phyloP scores from a whole-genome alignment of 2,329 filamentous ascomycete genomes.

The Chrysosporium queenslandicum region DNA sequence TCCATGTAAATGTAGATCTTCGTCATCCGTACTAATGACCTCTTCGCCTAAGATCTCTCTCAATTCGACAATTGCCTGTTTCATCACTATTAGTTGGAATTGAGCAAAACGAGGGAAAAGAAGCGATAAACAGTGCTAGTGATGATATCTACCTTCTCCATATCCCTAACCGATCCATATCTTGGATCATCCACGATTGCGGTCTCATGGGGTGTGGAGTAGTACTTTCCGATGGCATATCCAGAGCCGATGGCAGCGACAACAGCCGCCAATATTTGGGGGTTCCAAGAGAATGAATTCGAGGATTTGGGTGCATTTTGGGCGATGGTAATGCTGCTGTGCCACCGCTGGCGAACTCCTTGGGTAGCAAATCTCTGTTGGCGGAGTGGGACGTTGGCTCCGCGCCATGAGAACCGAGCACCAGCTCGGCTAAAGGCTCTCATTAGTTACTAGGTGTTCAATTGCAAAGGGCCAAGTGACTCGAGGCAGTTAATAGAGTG shows the following conservation, averaged over 20 bases:
- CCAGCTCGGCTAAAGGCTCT: slow-evolving; percentile 11
- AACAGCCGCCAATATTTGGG: slow-evolving; percentile 35
- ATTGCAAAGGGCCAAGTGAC: too few species aligned
- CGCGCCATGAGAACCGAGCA: slow-evolving; percentile 11
- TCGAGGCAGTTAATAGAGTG: background rate
- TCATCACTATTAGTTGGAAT: background rate
- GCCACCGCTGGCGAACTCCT: slow-evolving; percentile 12
- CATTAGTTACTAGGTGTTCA: too few species aligned
- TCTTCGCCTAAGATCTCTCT: slow-evolving; percentile 46
- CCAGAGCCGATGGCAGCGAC: slow-evolving; percentile 44
- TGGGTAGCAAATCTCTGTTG: background rate
- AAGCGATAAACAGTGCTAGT: background rate
- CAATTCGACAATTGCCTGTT: slow-evolving; percentile 49
- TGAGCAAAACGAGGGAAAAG: background rate
- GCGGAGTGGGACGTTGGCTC: background rate
- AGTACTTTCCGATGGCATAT: slow-evolving; percentile 42
- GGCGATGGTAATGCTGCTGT: slow-evolving; percentile 9
- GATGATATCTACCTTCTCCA: slow-evolving; percentile 29
- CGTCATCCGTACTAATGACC: slow-evolving; percentile 52
- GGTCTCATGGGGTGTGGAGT: slow-evolving; percentile 26
- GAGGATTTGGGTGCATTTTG: background rate
- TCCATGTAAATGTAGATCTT: slow-evolving; percentile 54
- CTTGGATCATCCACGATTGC: slow-evolving; percentile 24
- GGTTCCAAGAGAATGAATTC: slow-evolving; percentile 4
- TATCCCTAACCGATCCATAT: slow-evolving; percentile 33